phyloP scores from a whole-genome alignment of 441 rosid genomes.

The Pelargonium australe region DNA sequence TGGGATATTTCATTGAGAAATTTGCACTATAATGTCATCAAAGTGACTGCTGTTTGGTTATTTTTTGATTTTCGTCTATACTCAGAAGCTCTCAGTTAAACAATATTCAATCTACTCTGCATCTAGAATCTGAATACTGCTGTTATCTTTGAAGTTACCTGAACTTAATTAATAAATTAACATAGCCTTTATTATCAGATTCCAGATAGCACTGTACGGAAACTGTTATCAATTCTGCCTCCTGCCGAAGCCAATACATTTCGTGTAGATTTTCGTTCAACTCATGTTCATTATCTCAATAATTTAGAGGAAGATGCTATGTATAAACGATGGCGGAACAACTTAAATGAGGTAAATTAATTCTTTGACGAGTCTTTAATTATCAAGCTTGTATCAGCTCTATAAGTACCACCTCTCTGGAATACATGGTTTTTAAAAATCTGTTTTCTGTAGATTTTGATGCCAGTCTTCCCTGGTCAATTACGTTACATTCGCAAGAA shows the following conservation, averaged over 20 bases:
- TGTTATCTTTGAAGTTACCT: conserved; percentile 17
- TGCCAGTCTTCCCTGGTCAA: conserved; percentile 99
- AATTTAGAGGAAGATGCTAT: conserved; percentile 96
- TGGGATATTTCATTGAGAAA: not conserved
- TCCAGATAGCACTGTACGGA: conserved; percentile 53
- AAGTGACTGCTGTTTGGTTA: not conserved
- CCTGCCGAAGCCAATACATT: conserved; percentile 70
- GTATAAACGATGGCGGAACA: conserved; percentile 95
- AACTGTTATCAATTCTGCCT: conserved; percentile 59
- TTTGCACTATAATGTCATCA: conserved; percentile 1
- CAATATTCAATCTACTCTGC: not conserved
- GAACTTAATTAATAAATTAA: conserved; percentile 19
- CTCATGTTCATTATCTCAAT: conserved; percentile 88
- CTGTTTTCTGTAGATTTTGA: conserved; percentile 64
- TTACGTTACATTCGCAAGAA: conserved; percentile 93
- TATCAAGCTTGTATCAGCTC: conserved; percentile 22
- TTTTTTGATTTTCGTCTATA: not conserved
- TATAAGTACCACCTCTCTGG: conserved; percentile 19
- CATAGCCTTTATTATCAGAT: conserved; percentile 45
- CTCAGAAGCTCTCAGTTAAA: not conserved
- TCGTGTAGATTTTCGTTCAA: conserved; percentile 95
- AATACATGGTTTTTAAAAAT: conserved; percentile 18
- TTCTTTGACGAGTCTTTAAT: conserved; percentile 16
- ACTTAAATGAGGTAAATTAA: conserved; percentile 73
- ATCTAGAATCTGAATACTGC: not conserved